Evolutionary conservation across 2,329 filamentous ascomycete genomes (phyloP).

Genomic region (Fusarium camptoceras): DNA sequence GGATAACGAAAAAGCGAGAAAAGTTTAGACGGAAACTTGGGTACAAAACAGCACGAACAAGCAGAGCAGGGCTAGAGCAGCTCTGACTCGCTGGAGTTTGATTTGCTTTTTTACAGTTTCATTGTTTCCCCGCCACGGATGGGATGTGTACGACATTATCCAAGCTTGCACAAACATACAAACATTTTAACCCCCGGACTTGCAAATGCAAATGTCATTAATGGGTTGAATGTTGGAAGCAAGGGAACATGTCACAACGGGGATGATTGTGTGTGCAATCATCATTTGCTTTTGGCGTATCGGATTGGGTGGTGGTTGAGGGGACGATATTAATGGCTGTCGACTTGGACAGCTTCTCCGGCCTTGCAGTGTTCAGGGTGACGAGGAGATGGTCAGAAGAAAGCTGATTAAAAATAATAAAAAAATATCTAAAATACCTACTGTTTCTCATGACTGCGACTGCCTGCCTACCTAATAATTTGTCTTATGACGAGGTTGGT

Average conservation of each 20-base stretch:
- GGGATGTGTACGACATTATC: constrained; percentile 21
- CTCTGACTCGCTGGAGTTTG: constrained; percentile 40
- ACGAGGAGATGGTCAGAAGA: constrained; percentile 33
- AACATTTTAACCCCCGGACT: constrained; percentile 31
- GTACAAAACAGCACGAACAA: constrained; percentile 29
- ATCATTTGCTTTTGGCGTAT: constrained; percentile 14
- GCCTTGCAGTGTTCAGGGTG: constrained; percentile 35
- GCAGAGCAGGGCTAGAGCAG: constrained; percentile 17
- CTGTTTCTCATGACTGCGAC: background rate
- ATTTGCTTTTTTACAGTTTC: constrained; percentile 28
- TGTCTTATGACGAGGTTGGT: no score
- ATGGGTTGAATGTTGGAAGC: constrained; percentile 31
- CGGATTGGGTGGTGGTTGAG: constrained; percentile 32
- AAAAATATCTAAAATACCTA: constrained; percentile 28
- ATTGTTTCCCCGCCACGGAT: constrained; percentile 23
- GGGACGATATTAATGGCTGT: constrained; percentile 38
- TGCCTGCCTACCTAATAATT: background rate
- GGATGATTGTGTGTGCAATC: constrained; percentile 40
- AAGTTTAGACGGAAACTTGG: constrained; percentile 42
- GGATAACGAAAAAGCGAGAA: constrained; percentile 39
- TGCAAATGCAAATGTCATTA: constrained; percentile 12
- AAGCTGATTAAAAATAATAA: constrained; percentile 19
- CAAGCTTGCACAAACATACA: constrained; percentile 27
- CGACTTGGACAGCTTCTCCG: constrained; percentile 41
- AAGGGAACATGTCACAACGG: constrained; percentile 33